Evolutionary conservation across 2,329 filamentous ascomycete species (phyloP), one percentile per base, ranked within the genome.

Genomic region (Magnaporthales sp.): DNA sequence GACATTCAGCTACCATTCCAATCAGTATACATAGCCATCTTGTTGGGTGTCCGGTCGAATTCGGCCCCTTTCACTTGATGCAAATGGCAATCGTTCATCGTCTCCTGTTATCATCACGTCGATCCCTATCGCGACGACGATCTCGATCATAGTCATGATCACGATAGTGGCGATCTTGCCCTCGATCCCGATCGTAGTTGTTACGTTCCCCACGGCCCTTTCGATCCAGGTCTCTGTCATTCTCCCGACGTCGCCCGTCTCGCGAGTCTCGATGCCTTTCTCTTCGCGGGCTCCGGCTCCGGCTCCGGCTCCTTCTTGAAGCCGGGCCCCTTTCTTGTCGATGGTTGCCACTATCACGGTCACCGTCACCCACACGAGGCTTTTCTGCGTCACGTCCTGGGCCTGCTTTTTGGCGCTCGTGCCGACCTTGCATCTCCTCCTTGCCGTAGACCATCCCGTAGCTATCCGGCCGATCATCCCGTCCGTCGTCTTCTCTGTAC

Each of bases 371-470:
- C 67, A 66, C 72, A 67, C 67, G 24, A 58, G 54, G 54, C 54
- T 58, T 71, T 69, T 67, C 73, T 70, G 65, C 67, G 24, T 63
- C 60, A n/a, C 27, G 61, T 5, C 65, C 60, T n/a, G 75, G 74
- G 19, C 38, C 19, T 7, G 38, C 38, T 4, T 74, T 75, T 51
- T 79, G 77, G 54, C 76, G 78, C 65, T 79, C 78, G 63, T 84
- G 79, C 29, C 81, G 79, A 27, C 80, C 81, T 64, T 82, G 82
- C 77, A 90, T 83, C 68, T 91, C 89, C 65, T 90, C 85, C 66
- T 90, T 88, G 68, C 92, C 90, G 74, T 96, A 91, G 0, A 97
- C 88, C 87, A 96, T 93, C 66, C 86, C 84, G 74, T 96, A 96
- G 2, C 75, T 72, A 13, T 76, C 70, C 9, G 74, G 74, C 4